Conservation (phyloP, 176 grass and related monocot genomes). For the Melocanna baccifera region DNA sequence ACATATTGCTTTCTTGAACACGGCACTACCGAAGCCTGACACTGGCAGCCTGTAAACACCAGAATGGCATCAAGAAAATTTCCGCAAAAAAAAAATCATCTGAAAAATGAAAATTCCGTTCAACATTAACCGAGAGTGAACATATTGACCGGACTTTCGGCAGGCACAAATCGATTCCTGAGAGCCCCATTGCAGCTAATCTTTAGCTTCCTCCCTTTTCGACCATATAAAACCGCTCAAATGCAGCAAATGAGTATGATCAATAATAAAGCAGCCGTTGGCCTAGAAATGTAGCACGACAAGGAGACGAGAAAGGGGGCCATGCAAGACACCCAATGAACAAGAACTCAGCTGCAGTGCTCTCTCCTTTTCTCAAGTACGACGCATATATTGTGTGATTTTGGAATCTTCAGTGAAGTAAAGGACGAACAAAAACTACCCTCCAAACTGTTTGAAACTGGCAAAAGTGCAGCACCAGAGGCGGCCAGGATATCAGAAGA, state of each 20-base stretch:
- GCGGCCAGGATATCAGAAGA: constrained; percentile 29
- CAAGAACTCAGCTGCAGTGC: neutral
- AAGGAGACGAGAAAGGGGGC: neutral
- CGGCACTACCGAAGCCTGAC: neutral
- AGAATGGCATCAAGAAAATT: neutral
- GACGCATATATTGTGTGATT: neutral
- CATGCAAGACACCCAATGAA: constrained; percentile 26
- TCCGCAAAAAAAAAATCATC: neutral
- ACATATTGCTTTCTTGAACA: constrained; percentile 13
- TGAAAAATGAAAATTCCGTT: neutral
- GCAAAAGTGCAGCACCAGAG: constrained; percentile 37
- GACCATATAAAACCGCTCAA: constrained; percentile 37
- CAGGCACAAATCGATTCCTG: neutral
- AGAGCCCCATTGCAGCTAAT: constrained; percentile 19
- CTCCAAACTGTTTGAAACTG: constrained; percentile 30
- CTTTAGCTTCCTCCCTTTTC: constrained; percentile 16
- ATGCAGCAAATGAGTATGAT: neutral
- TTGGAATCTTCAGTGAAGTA: constrained; percentile 25
- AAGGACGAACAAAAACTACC: constrained; percentile 21
- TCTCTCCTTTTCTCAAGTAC: neutral
- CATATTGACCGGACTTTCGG: neutral
- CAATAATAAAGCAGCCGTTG: constrained; percentile 33
- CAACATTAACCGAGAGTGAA: neutral
- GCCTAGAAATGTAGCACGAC: constrained; percentile 30
- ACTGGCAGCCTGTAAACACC: neutral